phyloP scores from a whole-genome alignment of 2,329 filamentous ascomycete species.

The Trichoderma sp. region DNA sequence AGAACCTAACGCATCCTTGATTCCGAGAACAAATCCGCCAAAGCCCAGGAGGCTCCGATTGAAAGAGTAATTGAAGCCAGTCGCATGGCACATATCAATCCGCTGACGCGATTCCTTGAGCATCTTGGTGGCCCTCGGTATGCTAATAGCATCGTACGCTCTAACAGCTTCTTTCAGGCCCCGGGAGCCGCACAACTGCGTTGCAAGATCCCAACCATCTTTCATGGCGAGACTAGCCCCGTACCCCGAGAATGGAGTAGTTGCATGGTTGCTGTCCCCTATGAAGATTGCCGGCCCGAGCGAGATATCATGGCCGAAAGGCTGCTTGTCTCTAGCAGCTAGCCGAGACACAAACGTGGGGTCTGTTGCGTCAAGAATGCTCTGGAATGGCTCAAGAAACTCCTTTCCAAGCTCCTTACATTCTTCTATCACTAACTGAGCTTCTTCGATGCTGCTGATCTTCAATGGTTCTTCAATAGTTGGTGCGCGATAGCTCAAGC shows the following conservation, averaged over 20 bases:
- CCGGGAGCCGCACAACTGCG: conserved; percentile 34
- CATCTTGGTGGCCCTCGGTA: conserved; percentile 36
- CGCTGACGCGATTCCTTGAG: conserved; percentile 30
- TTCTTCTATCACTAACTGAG: not conserved
- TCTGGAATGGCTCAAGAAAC: conserved; percentile 40
- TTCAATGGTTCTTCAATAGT: not conserved
- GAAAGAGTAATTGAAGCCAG: conserved; percentile 9
- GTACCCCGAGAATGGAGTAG: conserved; percentile 48
- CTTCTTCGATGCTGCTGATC: not conserved
- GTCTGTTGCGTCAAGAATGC: conserved; percentile 42
- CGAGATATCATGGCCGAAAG: conserved; percentile 38
- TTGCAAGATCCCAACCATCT: conserved; percentile 46
- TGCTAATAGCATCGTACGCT: conserved; percentile 38
- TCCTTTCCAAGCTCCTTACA: conserved; percentile 33
- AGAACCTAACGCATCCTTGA: not conserved
- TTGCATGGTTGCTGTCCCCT: conserved; percentile 49
- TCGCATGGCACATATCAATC: conserved; percentile 26
- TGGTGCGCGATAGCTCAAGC: conserved; percentile 37
- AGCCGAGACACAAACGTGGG: conserved; percentile 39
- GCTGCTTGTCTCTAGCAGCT: conserved; percentile 45
- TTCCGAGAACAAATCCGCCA: not conserved
- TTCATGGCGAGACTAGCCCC: conserved; percentile 48
- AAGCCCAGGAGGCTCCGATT: not conserved
- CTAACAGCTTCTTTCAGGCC: conserved; percentile 34
- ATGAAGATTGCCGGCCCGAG: conserved; percentile 42